Percentiles rank a stretch among this genome's conserved stretches.
phyloP scores from a whole-genome alignment of 768 basidiomycete genomes.

The Pulveroboletus sp. region DNA sequence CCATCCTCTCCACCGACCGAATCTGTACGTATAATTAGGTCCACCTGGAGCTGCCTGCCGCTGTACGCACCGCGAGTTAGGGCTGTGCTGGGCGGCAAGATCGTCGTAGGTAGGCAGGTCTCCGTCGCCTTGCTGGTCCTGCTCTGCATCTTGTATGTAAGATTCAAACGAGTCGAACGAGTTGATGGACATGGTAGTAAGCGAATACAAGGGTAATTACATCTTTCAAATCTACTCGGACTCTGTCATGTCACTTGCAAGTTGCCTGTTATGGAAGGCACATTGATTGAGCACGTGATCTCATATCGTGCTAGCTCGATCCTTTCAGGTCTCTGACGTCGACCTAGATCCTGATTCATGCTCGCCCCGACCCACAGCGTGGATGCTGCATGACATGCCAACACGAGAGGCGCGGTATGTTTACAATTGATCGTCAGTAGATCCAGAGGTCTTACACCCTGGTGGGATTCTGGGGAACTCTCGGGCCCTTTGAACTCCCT shows the following conservation, averaged over 20 bases:
- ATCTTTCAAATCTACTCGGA: background rate
- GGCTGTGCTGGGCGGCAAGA: constrained; percentile 70
- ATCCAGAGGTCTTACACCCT: background rate
- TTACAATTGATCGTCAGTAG: background rate
- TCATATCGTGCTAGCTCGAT: background rate
- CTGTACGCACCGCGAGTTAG: constrained; percentile 69
- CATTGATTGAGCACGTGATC: constrained; percentile 11
- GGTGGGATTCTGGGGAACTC: no score
- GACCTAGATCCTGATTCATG: background rate
- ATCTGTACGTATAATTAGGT: constrained; percentile 42
- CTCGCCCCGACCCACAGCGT: background rate
- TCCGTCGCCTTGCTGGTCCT: constrained; percentile 43
- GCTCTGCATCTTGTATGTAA: constrained; percentile 35
- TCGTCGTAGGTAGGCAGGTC: constrained; percentile 79
- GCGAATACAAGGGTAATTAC: background rate
- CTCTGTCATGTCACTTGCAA: no score
- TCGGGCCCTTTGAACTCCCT: background rate
- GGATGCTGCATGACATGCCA: background rate
- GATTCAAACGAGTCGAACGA: constrained; percentile 23
- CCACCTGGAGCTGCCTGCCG: background rate
- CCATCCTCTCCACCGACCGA: constrained; percentile 85
- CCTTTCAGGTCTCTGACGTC: background rate
- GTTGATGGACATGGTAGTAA: constrained; percentile 18
- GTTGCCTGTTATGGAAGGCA: background rate
- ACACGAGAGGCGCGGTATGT: background rate